A percentile compares a stretch with the other conserved stretches of the same genome.
phyloP scores from a whole-genome alignment of 768 basidiomycete species.

The Serendipita sp. region DNA sequence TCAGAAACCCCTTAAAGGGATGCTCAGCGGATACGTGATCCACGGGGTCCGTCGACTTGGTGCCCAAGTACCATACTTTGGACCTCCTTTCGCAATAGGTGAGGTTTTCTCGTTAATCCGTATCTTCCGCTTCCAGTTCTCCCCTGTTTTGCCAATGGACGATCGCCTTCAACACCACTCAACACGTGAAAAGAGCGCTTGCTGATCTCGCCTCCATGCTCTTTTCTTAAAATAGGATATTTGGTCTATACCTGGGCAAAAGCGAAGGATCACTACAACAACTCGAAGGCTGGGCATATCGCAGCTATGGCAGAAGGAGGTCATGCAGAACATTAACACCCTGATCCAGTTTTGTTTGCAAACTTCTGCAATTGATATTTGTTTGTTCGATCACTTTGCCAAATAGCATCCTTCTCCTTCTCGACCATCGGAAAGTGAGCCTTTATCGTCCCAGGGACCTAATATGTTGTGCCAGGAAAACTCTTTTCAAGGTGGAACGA shows the following conservation, averaged over 20 bases:
- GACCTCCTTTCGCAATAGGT: slow-evolving; percentile 66
- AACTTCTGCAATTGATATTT: too few species aligned
- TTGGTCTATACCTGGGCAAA: slow-evolving; percentile 69
- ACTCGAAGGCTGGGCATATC: slow-evolving; percentile 70
- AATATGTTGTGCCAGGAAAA: too few species aligned
- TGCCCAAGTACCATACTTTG: slow-evolving; percentile 60
- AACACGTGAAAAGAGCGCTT: background rate
- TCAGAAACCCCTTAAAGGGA: slow-evolving; percentile 53
- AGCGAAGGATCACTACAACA: slow-evolving; percentile 43
- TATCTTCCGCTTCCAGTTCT: background rate
- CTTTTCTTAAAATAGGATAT: slow-evolving; percentile 36
- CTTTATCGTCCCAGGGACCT: too few species aligned
- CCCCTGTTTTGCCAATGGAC: background rate
- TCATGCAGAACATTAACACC: background rate
- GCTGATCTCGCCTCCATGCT: background rate
- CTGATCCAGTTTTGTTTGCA: background rate
- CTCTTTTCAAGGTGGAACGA: too few species aligned
- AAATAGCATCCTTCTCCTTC: too few species aligned
- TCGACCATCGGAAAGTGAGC: too few species aligned
- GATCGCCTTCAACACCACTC: background rate
- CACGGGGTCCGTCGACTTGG: slow-evolving; percentile 71
- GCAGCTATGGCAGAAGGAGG: slow-evolving; percentile 22
- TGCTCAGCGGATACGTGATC: slow-evolving; percentile 63
- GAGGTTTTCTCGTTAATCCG: slow-evolving; percentile 19
- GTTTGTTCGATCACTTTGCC: too few species aligned